A percentile compares a stretch with the other conserved stretches of the same genome.
phyloP scores from a whole-genome alignment of 495 filamentous ascomycete species.

The Cercophora samala region DNA sequence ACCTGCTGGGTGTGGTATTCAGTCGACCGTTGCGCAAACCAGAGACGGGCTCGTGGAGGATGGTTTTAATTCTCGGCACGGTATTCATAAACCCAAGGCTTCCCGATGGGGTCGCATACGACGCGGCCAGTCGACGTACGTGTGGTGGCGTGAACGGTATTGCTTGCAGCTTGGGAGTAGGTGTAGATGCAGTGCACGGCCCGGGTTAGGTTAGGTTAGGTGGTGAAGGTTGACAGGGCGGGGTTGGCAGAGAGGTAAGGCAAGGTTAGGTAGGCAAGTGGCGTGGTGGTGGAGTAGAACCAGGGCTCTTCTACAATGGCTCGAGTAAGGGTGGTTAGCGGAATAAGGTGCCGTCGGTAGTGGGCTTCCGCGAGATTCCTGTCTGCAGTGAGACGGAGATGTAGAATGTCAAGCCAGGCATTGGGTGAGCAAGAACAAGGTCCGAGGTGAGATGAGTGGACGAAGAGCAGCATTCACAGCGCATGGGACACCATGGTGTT shows the following conservation, averaged over 20 bases:
- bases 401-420: background rate
- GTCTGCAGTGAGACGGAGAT: constrained; percentile 1
- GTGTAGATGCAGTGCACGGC: background rate
- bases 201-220: background rate
- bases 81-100: background rate
- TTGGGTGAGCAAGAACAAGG: background rate
- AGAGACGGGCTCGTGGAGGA: background rate
- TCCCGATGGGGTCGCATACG: background rate
- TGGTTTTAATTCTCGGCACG: background rate
- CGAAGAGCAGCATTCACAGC: background rate
- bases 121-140: background rate
- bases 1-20: constrained; percentile 1
- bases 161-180: constrained; percentile 2
- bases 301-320: background rate
- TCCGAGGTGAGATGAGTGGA: constrained; percentile 5
- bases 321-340: background rate
- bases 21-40: background rate
- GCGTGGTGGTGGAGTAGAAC: background rate
- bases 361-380: constrained; percentile 3
- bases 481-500: background rate
- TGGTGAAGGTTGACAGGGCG: background rate
- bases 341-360: background rate
- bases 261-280: background rate
- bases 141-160: background rate
- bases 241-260: background rate